A percentile compares a stretch with the other conserved stretches of the same genome.
phyloP scores from a whole-genome alignment of 495 filamentous ascomycete genomes.

The Letharia columbiana region DNA sequence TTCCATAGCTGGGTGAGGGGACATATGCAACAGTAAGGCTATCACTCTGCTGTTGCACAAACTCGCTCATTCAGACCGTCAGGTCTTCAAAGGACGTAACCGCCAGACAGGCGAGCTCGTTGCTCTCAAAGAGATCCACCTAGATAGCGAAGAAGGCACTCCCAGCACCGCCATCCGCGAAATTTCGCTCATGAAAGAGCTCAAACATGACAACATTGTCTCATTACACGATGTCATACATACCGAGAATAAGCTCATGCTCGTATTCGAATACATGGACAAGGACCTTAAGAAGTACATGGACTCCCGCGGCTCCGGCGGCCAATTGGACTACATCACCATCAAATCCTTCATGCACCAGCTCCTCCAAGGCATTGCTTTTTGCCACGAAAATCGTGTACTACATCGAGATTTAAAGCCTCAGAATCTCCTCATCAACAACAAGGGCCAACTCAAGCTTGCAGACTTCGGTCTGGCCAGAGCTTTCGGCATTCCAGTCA shows the following conservation, averaged over 20 bases:
- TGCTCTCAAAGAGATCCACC: conserved; percentile 97
- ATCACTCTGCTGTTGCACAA: neutral
- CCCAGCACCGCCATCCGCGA: conserved; percentile 97
- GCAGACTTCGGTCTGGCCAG: conserved; percentile 89
- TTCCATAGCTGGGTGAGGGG: conserved; percentile 74
- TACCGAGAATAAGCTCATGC: conserved; percentile 98
- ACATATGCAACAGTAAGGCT: conserved; percentile 91
- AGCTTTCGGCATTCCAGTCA: conserved; percentile 93
- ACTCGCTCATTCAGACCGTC: neutral
- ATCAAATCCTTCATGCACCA: conserved; percentile 99
- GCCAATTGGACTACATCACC: conserved; percentile 69
- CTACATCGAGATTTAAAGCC: conserved; percentile 94
- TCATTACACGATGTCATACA: conserved; percentile 98
- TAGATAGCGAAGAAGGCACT: conserved; percentile 97
- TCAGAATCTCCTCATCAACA: conserved; percentile 91
- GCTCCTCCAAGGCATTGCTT: conserved; percentile 85
- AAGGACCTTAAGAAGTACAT: conserved; percentile 99
- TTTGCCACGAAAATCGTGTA: conserved; percentile 93
- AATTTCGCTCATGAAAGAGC: conserved; percentile 97
- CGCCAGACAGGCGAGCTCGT: conserved; percentile 93
- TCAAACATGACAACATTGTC: conserved; percentile 97
- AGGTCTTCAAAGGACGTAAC: conserved; percentile 99
- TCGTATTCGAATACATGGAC: conserved; percentile 98
- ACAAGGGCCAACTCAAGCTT: conserved; percentile 83
- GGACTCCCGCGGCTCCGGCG: conserved; percentile 78